Evolutionary conservation across 2,329 filamentous ascomycete genomes (phyloP), one percentile per base, ranked within the genome.

Genomic region (Bimuria novae-zelandiae): DNA sequence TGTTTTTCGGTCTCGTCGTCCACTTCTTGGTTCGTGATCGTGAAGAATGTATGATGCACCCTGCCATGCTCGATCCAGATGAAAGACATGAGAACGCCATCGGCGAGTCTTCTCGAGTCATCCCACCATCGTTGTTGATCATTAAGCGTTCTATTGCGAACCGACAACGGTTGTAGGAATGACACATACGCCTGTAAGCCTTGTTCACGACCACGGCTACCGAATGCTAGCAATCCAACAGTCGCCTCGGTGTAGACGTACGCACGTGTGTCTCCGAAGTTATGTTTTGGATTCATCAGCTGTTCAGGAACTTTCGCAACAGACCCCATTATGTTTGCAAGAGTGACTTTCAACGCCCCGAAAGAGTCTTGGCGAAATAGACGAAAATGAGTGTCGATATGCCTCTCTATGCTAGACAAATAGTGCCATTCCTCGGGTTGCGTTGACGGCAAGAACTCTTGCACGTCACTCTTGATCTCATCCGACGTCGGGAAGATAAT

Each of bases 391-490:
- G 68, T 72, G 51, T 74, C 71, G 11, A 73, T 63, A 35, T 70
- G 65, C 7, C 72, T 56, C 29, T 67, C 59, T 27, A 52, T 46
- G 30, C 65, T 51, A 1, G 35, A 43, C 12, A 73, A 58, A 33
- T 63, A 66, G 30, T 73, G 67, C 4, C 56, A 61, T 25, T 71
- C 60, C 17, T 67, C 56, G 0, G 55, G 56, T 39, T 74, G 65
- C 1, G 62, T 67, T 1, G 56, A 60, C 0, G 72, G 72, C 0
- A 76, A 51, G 25, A 66, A 72, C 8, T 73, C 68, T 25, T 80
- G 47, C 65, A 61, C 3, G 70, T 78, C 41, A 74, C 77, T 64
- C 48, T 63, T 40, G 2, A 74, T 67, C 44, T 75, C 71, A 12
- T 63, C 58, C 2, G 52, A 55, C 1, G 69, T 72, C 0, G 72